phyloP scores from a whole-genome alignment of 495 filamentous ascomycete species.

The Filosporella fistucella region DNA sequence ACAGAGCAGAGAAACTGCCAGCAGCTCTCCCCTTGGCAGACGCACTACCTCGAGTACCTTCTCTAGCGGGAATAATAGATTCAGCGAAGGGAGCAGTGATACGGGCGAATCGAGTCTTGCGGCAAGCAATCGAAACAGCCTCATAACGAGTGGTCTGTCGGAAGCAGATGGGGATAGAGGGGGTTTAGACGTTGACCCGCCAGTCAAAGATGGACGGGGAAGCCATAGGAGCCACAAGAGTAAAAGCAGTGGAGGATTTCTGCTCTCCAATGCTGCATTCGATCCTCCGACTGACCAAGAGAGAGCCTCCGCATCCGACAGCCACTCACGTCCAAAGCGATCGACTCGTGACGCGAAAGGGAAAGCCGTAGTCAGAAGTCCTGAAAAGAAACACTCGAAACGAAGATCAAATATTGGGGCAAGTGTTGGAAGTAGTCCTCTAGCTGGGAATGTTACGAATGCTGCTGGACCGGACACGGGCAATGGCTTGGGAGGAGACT shows the following conservation, averaged over 20 bases:
- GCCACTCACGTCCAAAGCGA: conserved; percentile 4
- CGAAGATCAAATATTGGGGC: conserved; percentile 14
- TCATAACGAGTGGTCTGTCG: not conserved
- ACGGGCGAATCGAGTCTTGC: conserved; percentile 21
- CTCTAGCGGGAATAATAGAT: conserved; percentile 7
- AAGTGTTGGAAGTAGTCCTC: conserved; percentile 13
- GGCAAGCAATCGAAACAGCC: conserved; percentile 16
- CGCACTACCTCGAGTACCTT: conserved; percentile 15
- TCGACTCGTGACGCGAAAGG: conserved; percentile 19
- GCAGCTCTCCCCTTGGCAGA: conserved; percentile 8
- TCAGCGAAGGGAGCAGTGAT: conserved; percentile 15
- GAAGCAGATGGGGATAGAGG: not conserved
- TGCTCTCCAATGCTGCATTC: conserved; percentile 21
- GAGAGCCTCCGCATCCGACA: not conserved
- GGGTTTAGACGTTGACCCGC: not conserved
- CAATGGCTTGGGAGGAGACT: not conserved
- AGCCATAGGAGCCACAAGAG: conserved; percentile 23
- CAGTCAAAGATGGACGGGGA: conserved; percentile 14
- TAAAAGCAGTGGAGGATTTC: conserved; percentile 22
- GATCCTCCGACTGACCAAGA: conserved; percentile 3
- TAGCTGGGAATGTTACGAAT: conserved; percentile 15
- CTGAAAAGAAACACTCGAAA: conserved; percentile 20
- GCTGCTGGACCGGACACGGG: conserved; percentile 1
- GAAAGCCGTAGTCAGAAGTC: conserved; percentile 10
- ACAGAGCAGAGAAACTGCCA: conserved; percentile 6